Conservation (phyloP, 2,329 filamentous ascomycete species). For the Atkinsonella hypoxylon region DNA sequence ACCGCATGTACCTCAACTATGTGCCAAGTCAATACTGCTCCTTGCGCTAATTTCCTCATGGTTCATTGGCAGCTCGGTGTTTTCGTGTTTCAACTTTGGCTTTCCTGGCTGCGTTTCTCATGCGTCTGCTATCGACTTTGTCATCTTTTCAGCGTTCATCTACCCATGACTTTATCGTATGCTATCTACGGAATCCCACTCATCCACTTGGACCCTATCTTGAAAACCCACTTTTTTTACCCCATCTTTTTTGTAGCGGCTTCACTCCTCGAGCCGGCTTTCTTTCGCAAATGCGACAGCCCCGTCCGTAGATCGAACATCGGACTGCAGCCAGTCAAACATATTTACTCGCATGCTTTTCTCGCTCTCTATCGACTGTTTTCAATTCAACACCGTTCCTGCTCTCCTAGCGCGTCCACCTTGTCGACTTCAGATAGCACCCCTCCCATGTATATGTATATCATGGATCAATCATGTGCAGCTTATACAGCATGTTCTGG, state of each 20-base stretch:
- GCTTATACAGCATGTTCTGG: neutral
- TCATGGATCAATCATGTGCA: neutral
- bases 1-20: neutral
- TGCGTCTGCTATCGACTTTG: neutral
- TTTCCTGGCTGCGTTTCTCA: neutral
- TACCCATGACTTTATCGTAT: neutral
- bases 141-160: neutral
- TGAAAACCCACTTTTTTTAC: neutral
- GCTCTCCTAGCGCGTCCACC: neutral
- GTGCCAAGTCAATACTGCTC: neutral
- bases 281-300: conserved; percentile 2
- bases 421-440: neutral
- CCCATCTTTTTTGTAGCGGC: neutral
- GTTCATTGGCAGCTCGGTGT: neutral
- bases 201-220: neutral
- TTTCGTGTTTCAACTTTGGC: neutral
- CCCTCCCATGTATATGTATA: neutral
- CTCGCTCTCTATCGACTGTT: neutral
- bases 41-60: neutral
- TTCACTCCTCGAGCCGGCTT: neutral
- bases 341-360: neutral
- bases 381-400: neutral
- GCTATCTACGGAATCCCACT: conserved; percentile 1
- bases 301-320: neutral
- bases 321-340: no score